Conservation (phyloP, 768 basidiomycete species). For the Serpula lacrymans region DNA sequence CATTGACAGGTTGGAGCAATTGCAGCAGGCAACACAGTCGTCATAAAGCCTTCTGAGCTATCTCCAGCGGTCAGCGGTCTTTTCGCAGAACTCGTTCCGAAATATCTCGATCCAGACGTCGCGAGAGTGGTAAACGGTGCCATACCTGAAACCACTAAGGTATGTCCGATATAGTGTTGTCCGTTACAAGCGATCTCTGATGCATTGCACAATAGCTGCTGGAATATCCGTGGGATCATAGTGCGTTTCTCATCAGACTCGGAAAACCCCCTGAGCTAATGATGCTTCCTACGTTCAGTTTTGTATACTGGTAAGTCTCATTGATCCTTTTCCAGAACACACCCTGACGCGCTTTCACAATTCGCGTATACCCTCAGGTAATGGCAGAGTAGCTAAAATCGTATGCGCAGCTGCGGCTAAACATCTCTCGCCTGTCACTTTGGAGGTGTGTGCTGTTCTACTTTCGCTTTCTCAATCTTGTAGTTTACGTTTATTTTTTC, state of each 20-base stretch:
- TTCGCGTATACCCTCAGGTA: slow-evolving; percentile 66
- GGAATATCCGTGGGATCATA: slow-evolving; percentile 66
- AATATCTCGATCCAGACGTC: slow-evolving; percentile 70
- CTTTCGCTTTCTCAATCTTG: not conserved
- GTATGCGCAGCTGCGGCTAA: slow-evolving; percentile 76
- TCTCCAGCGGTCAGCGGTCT: slow-evolving; percentile 53
- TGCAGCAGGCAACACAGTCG: slow-evolving; percentile 70
- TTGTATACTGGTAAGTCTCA: slow-evolving; percentile 1
- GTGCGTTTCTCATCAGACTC: slow-evolving; percentile 24
- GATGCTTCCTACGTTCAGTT: slow-evolving; percentile 17
- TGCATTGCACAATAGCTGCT: slow-evolving; percentile 49
- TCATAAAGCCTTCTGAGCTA: slow-evolving; percentile 77
- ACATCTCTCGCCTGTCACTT: slow-evolving; percentile 63
- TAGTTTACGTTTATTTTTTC: not conserved
- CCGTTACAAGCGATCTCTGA: no score
- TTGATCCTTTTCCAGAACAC: slow-evolving; percentile 11
- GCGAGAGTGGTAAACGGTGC: slow-evolving; percentile 69
- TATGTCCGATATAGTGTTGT: slow-evolving; percentile 10
- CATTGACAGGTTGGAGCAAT: slow-evolving; percentile 58
- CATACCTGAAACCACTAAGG: slow-evolving; percentile 59
- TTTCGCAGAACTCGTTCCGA: slow-evolving; percentile 62
- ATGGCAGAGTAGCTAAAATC: slow-evolving; percentile 59
- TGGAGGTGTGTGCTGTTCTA: slow-evolving; percentile 38
- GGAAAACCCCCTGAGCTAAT: not conserved
- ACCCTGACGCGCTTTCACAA: slow-evolving; percentile 23